Evolutionary conservation across 208 protist species (phyloP), one percentile per base, ranked within the genome.

Genomic region (Trypanosoma avium): DNA sequence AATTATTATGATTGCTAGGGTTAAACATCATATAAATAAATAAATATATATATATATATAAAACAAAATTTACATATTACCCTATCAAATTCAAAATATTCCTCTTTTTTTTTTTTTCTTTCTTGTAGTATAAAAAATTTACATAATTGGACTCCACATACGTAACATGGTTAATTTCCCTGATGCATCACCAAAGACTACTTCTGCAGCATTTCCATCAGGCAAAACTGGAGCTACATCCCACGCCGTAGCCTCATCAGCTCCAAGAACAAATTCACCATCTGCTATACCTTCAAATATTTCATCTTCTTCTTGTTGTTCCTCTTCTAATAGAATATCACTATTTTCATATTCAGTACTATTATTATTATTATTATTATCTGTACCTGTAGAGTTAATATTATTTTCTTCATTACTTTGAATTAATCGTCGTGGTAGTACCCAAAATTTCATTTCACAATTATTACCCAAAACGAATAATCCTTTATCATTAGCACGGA

Each of bases 141-240:
- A 72, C 58, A 61, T 61, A 4, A 65, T 38, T 36, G 72, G 81
- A 56, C 61, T 68, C 81, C 81, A 90, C 32, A 86, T 10, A 19
- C 65, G 70, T 13, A 93, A 50, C 27, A 90, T 57, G n/a, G 72
- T 74, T 30, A 93, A n/a, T 12, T 67, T 57, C 10, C 86, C 86
- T 0, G 68, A 62, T 22, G 70, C 61, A 55, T 90, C 86, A 22
- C 86, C 86, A 58, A 93, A 60, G 15, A 81, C 79, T 9, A 92
- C 52, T 43, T 70, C 63, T 19, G 67, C 61, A n/a, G 12, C 48
- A 21, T 73, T 59, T 21, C 30, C 15, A 45, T 54, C 10, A 17
- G 53, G n/a, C n/a, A n/a, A 0, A 5, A 24, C 65, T 17, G 35
- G 46, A 17, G 32, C 59, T 0, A 69, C 68, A 52, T 73, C 65